Evolutionary conservation across 352 stramenopile species (phyloP).

Genomic region (Globisporangium echinulatum): DNA sequence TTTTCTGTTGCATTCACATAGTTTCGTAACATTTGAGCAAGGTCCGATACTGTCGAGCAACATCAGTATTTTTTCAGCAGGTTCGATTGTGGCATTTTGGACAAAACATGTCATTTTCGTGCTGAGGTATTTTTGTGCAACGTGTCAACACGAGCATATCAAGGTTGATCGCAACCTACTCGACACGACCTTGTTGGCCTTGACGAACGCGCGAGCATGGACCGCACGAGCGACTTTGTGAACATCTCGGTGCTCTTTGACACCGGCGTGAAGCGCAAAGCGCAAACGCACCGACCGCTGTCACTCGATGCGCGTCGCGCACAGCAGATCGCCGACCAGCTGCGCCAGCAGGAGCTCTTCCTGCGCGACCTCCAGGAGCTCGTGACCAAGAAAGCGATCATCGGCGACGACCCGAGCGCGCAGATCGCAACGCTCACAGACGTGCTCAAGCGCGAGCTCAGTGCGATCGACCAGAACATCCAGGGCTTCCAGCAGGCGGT

Average conservation of each 20-base stretch:
- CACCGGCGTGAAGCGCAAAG: constrained; percentile 32
- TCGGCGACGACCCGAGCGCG: constrained; percentile 65
- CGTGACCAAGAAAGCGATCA: constrained; percentile 68
- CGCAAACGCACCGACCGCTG: constrained; percentile 52
- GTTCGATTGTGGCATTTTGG: too few species aligned
- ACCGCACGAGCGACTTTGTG: constrained; percentile 81
- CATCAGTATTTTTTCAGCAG: too few species aligned
- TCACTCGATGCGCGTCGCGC: constrained; percentile 62
- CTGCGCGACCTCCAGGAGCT: constrained; percentile 69
- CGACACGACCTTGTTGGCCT: too few species aligned
- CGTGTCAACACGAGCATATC: neutral
- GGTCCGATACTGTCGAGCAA: too few species aligned
- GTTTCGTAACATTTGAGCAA: too few species aligned
- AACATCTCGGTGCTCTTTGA: constrained; percentile 82
- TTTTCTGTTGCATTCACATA: too few species aligned
- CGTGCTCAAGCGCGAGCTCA: constrained; percentile 72
- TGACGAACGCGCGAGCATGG: constrained; percentile 18
- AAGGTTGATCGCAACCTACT: neutral
- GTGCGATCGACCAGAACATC: constrained; percentile 56
- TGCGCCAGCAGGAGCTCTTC: constrained; percentile 78
- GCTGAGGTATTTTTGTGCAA: neutral
- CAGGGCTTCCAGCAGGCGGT: constrained; percentile 58
- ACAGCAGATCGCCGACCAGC: constrained; percentile 77
- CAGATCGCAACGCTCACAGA: constrained; percentile 77
- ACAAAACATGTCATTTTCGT: too few species aligned